phyloP scores from a whole-genome alignment of 1,284 basidiomycete genomes.

The Melampsora abietis-canadensis region DNA sequence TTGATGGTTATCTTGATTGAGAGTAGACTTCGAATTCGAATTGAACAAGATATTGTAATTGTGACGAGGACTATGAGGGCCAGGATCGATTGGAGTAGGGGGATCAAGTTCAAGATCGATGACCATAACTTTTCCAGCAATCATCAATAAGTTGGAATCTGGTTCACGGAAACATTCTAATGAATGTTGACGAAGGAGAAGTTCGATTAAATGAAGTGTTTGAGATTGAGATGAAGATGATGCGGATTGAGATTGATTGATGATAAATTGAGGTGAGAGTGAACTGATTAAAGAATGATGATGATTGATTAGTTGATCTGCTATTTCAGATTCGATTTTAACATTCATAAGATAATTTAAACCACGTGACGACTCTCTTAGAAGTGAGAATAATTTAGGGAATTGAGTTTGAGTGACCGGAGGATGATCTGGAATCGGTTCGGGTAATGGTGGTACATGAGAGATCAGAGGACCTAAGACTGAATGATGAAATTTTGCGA shows the following conservation, averaged over 20 bases:
- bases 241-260: neutral
- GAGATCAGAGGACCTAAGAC: neutral
- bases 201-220: conserved; percentile 12
- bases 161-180: conserved; percentile 30
- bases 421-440: neutral
- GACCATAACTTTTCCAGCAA: conserved; percentile 39
- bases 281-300: conserved; percentile 4
- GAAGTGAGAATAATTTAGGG: conserved; percentile 17
- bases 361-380: conserved; percentile 19
- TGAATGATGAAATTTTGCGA: conserved; percentile 6
- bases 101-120: conserved; percentile 33
- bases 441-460: too few relatives aligned
- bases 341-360: conserved; percentile 22
- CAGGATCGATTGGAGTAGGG: neutral
- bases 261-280: conserved; percentile 20
- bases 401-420: conserved; percentile 2
- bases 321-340: too few relatives aligned
- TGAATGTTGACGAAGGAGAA: neutral
- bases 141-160: conserved; percentile 32
- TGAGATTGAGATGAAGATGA: neutral
- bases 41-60: too few relatives aligned
- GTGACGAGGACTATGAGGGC: neutral
- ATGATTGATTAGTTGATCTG: neutral
- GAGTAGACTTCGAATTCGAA: too few relatives aligned
- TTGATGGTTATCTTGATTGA: too few relatives aligned